Percentiles rank a stretch among this genome's conserved stretches.
Evolutionary conservation across 176 grass and related monocot genomes (phyloP).

Genomic region (Hordeum marinum): DNA sequence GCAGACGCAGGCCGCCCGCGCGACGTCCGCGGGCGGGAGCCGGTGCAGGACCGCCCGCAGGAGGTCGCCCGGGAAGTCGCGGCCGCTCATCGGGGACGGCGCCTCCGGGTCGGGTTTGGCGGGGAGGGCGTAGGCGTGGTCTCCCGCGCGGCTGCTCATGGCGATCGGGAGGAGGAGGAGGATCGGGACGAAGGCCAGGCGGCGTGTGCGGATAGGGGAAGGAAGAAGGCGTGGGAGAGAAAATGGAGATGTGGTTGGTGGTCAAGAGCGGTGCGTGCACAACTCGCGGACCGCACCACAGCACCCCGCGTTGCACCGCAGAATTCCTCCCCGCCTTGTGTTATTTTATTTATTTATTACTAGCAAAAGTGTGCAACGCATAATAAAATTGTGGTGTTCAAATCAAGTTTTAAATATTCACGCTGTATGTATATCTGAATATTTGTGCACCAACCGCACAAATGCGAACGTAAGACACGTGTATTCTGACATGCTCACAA

Average conservation of each 20-base stretch:
- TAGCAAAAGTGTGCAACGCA: too few relatives aligned
- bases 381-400: too few relatives aligned
- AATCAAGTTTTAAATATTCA: too few relatives aligned
- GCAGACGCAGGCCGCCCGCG: slow-evolving; percentile 78
- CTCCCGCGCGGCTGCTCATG: slow-evolving; percentile 44
- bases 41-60: slow-evolving; percentile 64
- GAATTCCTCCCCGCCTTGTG: neutral
- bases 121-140: slow-evolving; percentile 4
- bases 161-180: neutral
- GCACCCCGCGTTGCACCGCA: neutral
- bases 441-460: too few relatives aligned
- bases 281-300: neutral
- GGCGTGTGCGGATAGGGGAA: neutral
- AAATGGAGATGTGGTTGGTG: neutral
- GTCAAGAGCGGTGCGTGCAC: neutral
- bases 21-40: slow-evolving; percentile 57
- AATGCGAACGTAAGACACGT: too few relatives aligned
- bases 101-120: neutral
- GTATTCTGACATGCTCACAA: too few relatives aligned
- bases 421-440: too few relatives aligned
- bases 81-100: slow-evolving; percentile 35
- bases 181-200: too few relatives aligned
- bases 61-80: slow-evolving; percentile 53
- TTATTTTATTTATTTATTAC: too few relatives aligned
- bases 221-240: neutral